A percentile compares a stretch with the other conserved stretches of the same genome.
phyloP scores from a whole-genome alignment of 2,329 filamentous ascomycete genomes.

The Penicillium olsonii region DNA sequence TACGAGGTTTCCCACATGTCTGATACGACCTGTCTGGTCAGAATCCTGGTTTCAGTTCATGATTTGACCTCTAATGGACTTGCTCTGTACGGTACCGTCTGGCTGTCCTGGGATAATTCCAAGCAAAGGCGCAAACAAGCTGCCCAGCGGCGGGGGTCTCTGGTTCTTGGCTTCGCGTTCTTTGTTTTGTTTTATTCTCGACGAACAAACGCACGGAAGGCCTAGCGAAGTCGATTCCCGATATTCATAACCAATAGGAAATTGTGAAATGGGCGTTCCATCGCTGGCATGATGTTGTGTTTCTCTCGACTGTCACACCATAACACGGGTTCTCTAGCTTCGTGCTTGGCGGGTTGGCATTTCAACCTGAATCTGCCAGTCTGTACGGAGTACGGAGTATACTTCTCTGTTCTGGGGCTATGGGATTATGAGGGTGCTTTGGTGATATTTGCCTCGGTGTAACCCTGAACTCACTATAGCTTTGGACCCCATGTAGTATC shows the following conservation, averaged over 20 bases:
- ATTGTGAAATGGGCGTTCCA: background rate
- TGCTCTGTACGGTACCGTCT: too few relatives aligned
- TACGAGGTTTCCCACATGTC: background rate
- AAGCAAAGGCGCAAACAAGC: background rate
- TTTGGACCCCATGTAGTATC: background rate
- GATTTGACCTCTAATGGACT: too few relatives aligned
- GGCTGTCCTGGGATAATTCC: too few relatives aligned
- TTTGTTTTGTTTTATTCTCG: background rate
- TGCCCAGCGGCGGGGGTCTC: background rate
- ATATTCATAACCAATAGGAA: background rate
- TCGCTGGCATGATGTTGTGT: background rate
- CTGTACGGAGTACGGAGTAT: too few relatives aligned
- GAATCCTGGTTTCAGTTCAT: background rate
- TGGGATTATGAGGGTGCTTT: too few relatives aligned
- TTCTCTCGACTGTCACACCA: background rate
- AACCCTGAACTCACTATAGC: background rate
- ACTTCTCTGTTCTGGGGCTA: too few relatives aligned
- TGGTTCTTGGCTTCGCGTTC: background rate
- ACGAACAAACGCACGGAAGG: background rate
- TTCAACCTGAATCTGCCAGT: too few relatives aligned
- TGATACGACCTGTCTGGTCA: background rate
- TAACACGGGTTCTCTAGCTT: background rate
- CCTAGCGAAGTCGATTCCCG: background rate
- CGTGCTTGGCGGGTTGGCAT: background rate
- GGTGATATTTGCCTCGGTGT: background rate